Conservation (phyloP, 2,329 filamentous ascomycete species). For the Hypoxylon sp. region DNA sequence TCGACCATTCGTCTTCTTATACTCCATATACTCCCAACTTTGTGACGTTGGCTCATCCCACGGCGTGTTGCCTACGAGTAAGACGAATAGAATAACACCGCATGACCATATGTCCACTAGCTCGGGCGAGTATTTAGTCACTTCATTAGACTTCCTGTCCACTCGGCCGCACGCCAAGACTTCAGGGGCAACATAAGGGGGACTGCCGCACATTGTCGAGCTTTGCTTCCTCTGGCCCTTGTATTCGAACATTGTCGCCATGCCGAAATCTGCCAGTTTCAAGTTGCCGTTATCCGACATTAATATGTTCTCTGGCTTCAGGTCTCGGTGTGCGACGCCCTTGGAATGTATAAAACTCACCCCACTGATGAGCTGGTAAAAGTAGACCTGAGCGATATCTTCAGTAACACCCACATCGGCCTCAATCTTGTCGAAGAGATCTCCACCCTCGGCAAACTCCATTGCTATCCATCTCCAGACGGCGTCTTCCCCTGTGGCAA, state of each 20-base stretch:
- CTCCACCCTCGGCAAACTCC: slow-evolving; percentile 95
- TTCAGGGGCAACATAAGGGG: slow-evolving; percentile 97
- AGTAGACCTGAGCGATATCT: slow-evolving; percentile 97
- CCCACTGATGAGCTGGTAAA: slow-evolving; percentile 89
- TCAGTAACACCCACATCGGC: slow-evolving; percentile 95
- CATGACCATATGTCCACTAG: slow-evolving; percentile 96
- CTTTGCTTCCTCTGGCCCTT: slow-evolving; percentile 86
- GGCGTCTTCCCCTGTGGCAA: slow-evolving; percentile 86
- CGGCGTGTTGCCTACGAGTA: slow-evolving; percentile 95
- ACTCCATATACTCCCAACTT: slow-evolving; percentile 94
- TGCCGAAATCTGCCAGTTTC: slow-evolving; percentile 96
- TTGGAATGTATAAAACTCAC: slow-evolving; percentile 97
- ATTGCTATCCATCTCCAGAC: slow-evolving; percentile 98
- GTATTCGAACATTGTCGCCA: slow-evolving; percentile 94
- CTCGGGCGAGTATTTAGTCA: slow-evolving; percentile 79
- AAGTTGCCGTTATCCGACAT: slow-evolving; percentile 86
- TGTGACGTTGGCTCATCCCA: slow-evolving; percentile 92
- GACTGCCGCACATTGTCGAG: slow-evolving; percentile 92
- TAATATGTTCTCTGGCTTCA: slow-evolving; percentile 96
- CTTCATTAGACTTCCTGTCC: slow-evolving; percentile 64
- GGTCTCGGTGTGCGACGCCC: slow-evolving; percentile 91
- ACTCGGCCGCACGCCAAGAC: slow-evolving; percentile 73
- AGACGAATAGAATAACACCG: slow-evolving; percentile 96
- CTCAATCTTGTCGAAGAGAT: slow-evolving; percentile 99
- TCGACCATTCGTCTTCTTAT: slow-evolving; percentile 82